Conservation (phyloP, 2,329 filamentous ascomycete species). For the Massarina eburnea region DNA sequence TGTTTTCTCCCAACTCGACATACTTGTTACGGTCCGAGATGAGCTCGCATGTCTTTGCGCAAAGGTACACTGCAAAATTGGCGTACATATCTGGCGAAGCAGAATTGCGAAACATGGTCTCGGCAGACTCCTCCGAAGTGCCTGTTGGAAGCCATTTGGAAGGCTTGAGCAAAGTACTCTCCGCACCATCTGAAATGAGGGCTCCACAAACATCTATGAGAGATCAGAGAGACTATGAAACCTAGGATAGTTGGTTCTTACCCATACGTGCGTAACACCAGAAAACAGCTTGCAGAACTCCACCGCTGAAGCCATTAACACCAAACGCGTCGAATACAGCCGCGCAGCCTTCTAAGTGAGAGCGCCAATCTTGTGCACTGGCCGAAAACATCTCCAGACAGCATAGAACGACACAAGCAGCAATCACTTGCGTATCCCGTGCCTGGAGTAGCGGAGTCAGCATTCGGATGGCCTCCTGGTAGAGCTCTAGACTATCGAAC, state of each 20-base stretch:
- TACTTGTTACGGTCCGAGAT: conserved; percentile 53
- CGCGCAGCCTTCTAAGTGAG: conserved; percentile 57
- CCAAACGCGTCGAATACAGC: conserved; percentile 53
- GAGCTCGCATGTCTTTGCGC: conserved; percentile 52
- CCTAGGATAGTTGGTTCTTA: conserved; percentile 9
- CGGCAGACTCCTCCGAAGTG: conserved; percentile 18
- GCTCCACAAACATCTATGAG: conserved; percentile 53
- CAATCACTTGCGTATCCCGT: conserved; percentile 53
- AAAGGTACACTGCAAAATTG: conserved; percentile 54
- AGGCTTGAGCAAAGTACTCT: conserved; percentile 53
- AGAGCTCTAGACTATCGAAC: conserved; percentile 52
- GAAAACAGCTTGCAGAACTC: conserved; percentile 54
- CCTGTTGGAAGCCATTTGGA: conserved; percentile 48
- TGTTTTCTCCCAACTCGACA: conserved; percentile 51
- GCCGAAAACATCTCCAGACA: conserved; percentile 55
- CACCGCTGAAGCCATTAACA: conserved; percentile 55
- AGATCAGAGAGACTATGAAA: not conserved
- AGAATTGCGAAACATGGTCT: conserved; percentile 38
- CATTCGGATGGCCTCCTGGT: conserved; percentile 55
- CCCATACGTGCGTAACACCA: conserved; percentile 60
- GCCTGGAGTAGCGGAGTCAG: conserved; percentile 53
- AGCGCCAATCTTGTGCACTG: conserved; percentile 50
- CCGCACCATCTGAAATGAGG: conserved; percentile 50
- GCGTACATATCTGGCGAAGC: conserved; percentile 52
- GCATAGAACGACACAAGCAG: conserved; percentile 56